phyloP scores from a whole-genome alignment of 305 asterid species.

The Fraxinus angustifolia region DNA sequence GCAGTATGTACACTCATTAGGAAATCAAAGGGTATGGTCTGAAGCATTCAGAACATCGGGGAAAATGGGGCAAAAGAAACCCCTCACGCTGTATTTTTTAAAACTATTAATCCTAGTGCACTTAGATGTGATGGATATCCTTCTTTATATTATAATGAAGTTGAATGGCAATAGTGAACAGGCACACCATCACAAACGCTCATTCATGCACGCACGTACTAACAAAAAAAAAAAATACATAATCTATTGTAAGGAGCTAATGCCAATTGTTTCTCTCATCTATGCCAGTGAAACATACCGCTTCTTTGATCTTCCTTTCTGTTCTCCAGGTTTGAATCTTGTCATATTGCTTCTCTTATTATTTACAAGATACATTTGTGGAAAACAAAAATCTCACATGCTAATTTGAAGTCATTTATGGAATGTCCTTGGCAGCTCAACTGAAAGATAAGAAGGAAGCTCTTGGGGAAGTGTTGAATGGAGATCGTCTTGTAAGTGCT shows the following conservation, averaged over 20 bases:
- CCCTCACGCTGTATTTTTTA: not conserved
- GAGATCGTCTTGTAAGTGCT: slow-evolving; percentile 85
- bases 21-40: not conserved
- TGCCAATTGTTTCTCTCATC: slow-evolving; percentile 15
- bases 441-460: slow-evolving; percentile 46
- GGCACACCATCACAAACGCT: not conserved
- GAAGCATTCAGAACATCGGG: not conserved
- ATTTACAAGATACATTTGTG: not conserved
- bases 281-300: slow-evolving; percentile 65
- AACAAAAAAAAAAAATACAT: not conserved
- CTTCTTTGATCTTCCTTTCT: slow-evolving; percentile 80
- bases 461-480: slow-evolving; percentile 82
- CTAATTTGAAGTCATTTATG: not conserved
- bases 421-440: not conserved
- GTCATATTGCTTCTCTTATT: not conserved
- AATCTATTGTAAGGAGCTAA: not conserved
- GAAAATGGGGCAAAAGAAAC: not conserved
- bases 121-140: not conserved
- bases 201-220: not conserved
- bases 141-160: not conserved
- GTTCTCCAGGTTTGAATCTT: slow-evolving; percentile 50
- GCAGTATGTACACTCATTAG: not conserved
- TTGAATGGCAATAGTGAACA: not conserved
- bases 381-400: not conserved
- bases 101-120: not conserved